These are phyloP conservation scores for Cetradonia linearis DNA, from an alignment of 495 filamentous ascomycete species.

Conservation along the genomic window DNA sequence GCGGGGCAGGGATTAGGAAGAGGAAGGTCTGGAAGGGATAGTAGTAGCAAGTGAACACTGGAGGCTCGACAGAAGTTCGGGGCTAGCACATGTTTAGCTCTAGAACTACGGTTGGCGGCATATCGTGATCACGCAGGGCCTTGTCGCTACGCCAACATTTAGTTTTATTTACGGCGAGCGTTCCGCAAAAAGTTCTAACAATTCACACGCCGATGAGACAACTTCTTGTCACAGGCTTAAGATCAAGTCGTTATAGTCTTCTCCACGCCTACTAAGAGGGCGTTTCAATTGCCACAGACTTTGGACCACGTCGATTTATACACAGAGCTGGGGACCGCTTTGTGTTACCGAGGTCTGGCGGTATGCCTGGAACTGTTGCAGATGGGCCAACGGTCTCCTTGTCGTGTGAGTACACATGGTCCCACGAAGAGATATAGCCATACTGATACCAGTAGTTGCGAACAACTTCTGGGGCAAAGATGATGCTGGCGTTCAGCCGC, in stretches of 20 bases:
- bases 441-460: slow-evolving; percentile 52
- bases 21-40: not conserved
- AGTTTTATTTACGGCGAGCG: no score
- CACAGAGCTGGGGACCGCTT: not conserved
- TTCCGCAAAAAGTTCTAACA: no score
- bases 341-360: slow-evolving; percentile 12
- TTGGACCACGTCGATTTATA: not conserved
- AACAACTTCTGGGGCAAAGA: slow-evolving; percentile 99
- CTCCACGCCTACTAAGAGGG: not conserved
- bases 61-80: not conserved
- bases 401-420: slow-evolving; percentile 43
- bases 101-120: no score
- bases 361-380: slow-evolving; percentile 51
- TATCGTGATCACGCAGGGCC: no score
- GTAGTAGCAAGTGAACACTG: not conserved
- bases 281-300: not conserved
- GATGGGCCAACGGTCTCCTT: slow-evolving; percentile 55
- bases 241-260: no score
- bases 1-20: not conserved
- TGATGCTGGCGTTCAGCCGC: slow-evolving; percentile 85
- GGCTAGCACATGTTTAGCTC: not conserved
- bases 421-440: not conserved
- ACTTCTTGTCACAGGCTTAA: no score
- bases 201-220: no score
- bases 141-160: not conserved